These are phyloP conservation scores for Phytophthora fragariae DNA, from an alignment of 352 stramenopile species.

Conservation along the genomic window DNA sequence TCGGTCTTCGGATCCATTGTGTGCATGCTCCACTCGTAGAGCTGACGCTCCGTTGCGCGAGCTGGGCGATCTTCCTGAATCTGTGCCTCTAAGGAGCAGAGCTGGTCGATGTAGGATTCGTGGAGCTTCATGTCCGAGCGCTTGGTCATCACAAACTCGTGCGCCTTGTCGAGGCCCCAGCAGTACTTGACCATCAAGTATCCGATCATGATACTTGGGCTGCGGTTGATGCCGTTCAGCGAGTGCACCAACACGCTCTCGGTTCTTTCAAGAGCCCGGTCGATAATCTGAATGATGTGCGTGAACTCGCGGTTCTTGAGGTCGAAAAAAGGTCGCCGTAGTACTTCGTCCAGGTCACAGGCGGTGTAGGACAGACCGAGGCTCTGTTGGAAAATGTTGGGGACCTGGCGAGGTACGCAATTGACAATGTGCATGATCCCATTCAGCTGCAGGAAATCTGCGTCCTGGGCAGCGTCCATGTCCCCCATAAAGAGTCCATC, in stretches of 20 bases:
- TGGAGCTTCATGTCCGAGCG: slow-evolving; percentile 87
- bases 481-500: slow-evolving; percentile 95
- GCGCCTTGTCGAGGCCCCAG: slow-evolving; percentile 93
- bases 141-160: slow-evolving; percentile 92
- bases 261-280: slow-evolving; percentile 79
- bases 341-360: slow-evolving; percentile 76
- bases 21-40: slow-evolving; percentile 76
- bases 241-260: slow-evolving; percentile 92
- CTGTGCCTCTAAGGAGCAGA: slow-evolving; percentile 72
- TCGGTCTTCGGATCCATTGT: slow-evolving; percentile 57
- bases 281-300: slow-evolving; percentile 79
- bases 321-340: slow-evolving; percentile 77
- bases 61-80: slow-evolving; percentile 56
- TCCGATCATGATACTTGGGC: slow-evolving; percentile 83
- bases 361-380: slow-evolving; percentile 84
- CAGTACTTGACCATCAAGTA: slow-evolving; percentile 95
- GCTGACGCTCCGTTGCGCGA: slow-evolving; percentile 63
- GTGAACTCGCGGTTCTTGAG: slow-evolving; percentile 89
- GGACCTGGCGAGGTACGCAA: slow-evolving; percentile 90
- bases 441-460: slow-evolving; percentile 94
- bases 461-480: slow-evolving; percentile 91
- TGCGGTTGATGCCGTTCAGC: slow-evolving; percentile 83
- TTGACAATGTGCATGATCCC: slow-evolving; percentile 94
- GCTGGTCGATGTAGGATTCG: slow-evolving; percentile 79
- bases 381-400: slow-evolving; percentile 92